Evolutionary conservation across 176 grass and related monocot genomes (phyloP).

Genomic region (Musa acuminata): DNA sequence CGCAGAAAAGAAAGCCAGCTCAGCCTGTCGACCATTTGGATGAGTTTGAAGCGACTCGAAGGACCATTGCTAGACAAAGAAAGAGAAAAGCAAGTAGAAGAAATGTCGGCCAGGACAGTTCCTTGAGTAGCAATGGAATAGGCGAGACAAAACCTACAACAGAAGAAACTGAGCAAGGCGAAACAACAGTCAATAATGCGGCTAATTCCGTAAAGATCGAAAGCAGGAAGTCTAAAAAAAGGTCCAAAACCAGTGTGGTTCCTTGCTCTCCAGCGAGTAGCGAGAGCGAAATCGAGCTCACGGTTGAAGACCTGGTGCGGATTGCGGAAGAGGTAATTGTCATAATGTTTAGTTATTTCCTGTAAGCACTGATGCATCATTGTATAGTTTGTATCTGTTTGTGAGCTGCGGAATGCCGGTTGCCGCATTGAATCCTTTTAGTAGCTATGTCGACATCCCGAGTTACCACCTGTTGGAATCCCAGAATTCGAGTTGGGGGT

Average conservation of each 20-base stretch:
- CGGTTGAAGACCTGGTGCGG: slow-evolving; percentile 66
- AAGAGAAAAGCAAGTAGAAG: slow-evolving; percentile 27
- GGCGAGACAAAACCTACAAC: neutral
- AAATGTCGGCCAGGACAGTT: too few species aligned
- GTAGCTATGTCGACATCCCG: too few species aligned
- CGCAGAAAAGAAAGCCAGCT: slow-evolving; percentile 3
- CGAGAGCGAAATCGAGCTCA: slow-evolving; percentile 56
- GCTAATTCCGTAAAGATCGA: slow-evolving; percentile 11
- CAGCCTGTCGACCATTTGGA: slow-evolving; percentile 18
- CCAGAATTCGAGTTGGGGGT: too few species aligned
- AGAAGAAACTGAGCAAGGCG: slow-evolving; percentile 23
- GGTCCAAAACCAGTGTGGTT: slow-evolving; percentile 18
- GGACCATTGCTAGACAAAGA: slow-evolving; percentile 27
- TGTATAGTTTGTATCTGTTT: neutral
- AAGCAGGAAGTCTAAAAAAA: slow-evolving; percentile 28
- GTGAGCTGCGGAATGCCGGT: neutral
- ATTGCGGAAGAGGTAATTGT: slow-evolving; percentile 79
- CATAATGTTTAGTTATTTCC: neutral
- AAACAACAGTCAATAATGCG: slow-evolving; percentile 21
- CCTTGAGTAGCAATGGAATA: too few species aligned
- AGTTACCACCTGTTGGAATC: too few species aligned
- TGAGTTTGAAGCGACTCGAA: slow-evolving; percentile 14
- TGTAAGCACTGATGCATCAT: neutral
- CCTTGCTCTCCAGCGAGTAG: slow-evolving; percentile 11
- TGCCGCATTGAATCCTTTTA: too few species aligned